phyloP scores from a whole-genome alignment of 495 filamentous ascomycete species.

The Lepraria neglecta region DNA sequence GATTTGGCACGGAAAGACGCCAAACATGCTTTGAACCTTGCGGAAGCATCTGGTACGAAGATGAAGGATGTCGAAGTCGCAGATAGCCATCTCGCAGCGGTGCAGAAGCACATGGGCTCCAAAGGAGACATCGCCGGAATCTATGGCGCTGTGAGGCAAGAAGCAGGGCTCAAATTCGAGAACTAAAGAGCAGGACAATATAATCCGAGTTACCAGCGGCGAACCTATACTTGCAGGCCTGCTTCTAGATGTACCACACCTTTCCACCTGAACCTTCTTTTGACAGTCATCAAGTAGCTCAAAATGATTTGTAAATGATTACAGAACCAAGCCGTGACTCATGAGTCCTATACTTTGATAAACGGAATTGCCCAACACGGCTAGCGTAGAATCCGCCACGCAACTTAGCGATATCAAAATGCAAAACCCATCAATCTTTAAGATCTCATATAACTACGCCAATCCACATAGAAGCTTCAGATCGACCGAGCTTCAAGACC shows the following conservation, averaged over 20 bases:
- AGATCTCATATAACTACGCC: not conserved
- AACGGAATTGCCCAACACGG: not conserved
- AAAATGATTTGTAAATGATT: no score
- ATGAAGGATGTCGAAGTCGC: slow-evolving; percentile 61
- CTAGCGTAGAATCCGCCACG: slow-evolving; percentile 10
- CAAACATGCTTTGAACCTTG: slow-evolving; percentile 64
- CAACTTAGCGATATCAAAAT: slow-evolving; percentile 2
- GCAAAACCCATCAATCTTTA: not conserved
- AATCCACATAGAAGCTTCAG: not conserved
- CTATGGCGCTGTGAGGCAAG: slow-evolving; percentile 68
- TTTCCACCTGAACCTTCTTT: not conserved
- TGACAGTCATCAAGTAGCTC: not conserved
- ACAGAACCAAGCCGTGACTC: no score
- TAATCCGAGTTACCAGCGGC: not conserved
- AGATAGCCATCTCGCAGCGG: slow-evolving; percentile 59
- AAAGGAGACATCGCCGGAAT: slow-evolving; percentile 79
- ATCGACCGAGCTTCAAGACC: no score
- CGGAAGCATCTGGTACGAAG: slow-evolving; percentile 52
- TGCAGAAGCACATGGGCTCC: slow-evolving; percentile 66
- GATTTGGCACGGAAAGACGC: slow-evolving; percentile 84
- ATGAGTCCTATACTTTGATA: no score
- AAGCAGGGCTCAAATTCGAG: slow-evolving; percentile 65
- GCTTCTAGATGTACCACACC: not conserved
- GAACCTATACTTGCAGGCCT: not conserved
- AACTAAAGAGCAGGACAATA: slow-evolving; percentile 28